A percentile compares a stretch with the other conserved stretches of the same genome.
phyloP scores from a whole-genome alignment of 768 basidiomycete species.

The Russula lepida region DNA sequence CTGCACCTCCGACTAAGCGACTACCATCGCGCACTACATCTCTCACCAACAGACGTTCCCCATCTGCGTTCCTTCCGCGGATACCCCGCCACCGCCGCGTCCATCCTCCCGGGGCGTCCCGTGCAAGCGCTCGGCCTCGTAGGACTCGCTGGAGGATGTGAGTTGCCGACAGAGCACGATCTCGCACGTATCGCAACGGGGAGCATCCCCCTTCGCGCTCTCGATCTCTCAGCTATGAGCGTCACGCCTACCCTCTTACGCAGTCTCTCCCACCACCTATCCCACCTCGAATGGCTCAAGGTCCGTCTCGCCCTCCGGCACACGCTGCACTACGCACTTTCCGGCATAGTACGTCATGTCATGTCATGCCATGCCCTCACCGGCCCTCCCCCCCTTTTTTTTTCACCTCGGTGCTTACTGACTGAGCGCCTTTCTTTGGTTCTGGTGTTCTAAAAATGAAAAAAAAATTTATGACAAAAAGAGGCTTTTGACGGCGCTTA shows the following conservation, averaged over 20 bases:
- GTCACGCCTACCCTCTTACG: constrained; percentile 49
- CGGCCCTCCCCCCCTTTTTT: neutral
- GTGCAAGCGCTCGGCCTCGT: constrained; percentile 48
- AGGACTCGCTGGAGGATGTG: no score
- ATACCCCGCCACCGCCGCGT: constrained; percentile 48
- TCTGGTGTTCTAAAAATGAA: neutral
- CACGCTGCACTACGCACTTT: constrained; percentile 54
- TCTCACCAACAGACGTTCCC: constrained; percentile 40
- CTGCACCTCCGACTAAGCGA: constrained; percentile 36
- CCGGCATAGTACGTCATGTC: constrained; percentile 49
- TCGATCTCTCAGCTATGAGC: constrained; percentile 54
- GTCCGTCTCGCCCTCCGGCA: constrained; percentile 55
- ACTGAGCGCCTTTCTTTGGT: neutral
- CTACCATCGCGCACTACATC: constrained; percentile 36
- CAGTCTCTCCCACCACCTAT: constrained; percentile 45
- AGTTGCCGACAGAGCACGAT: constrained; percentile 46
- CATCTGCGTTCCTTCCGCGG: constrained; percentile 50
- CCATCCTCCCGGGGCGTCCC: constrained; percentile 52
- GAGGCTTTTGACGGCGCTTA: constrained; percentile 51
- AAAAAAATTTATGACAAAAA: constrained; percentile 26
- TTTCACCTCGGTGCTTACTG: neutral
- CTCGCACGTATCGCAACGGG: constrained; percentile 43
- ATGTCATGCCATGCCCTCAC: neutral
- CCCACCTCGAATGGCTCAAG: constrained; percentile 42
- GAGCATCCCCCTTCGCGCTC: constrained; percentile 39